Evolutionary conservation across 2,329 filamentous ascomycete genomes (phyloP).

Genomic region (Paracamarosporium sp.): DNA sequence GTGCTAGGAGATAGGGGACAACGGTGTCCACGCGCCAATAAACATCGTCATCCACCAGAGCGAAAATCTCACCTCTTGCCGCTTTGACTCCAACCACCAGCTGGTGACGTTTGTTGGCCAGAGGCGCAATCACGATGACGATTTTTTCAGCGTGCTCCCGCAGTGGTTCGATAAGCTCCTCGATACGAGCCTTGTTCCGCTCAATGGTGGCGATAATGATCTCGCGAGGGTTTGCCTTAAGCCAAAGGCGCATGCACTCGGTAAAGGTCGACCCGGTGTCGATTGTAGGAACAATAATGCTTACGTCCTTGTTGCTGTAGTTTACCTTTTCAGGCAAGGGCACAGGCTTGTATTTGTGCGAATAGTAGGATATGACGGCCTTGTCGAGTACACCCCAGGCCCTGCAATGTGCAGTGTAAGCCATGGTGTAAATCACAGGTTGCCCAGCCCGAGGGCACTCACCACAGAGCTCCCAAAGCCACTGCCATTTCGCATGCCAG

Average conservation of each 20-base stretch:
- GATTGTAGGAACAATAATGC: not conserved
- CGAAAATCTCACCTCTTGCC: not conserved
- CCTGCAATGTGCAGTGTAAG: no score
- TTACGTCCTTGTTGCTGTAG: not conserved
- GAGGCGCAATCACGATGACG: not conserved
- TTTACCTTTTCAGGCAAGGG: not conserved
- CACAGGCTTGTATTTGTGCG: not conserved
- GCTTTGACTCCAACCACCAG: not conserved
- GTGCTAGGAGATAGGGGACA: not conserved
- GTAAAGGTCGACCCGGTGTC: not conserved
- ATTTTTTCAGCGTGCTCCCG: not conserved
- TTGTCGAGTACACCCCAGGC: not conserved
- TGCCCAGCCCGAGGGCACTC: no score
- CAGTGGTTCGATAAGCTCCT: not conserved
- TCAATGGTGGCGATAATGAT: not conserved
- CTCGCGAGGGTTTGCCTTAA: not conserved
- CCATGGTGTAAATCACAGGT: no score
- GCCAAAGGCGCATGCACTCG: conserved; percentile 1
- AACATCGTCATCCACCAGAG: not conserved
- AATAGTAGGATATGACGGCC: not conserved
- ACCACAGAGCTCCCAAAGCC: no score
- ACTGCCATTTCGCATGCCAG: no score
- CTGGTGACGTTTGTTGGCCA: not conserved
- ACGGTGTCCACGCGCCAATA: not conserved
- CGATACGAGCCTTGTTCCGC: not conserved